These are phyloP conservation scores for Aspergillus campestris DNA, from an alignment of 495 filamentous ascomycete genomes.

Conservation along the genomic window DNA sequence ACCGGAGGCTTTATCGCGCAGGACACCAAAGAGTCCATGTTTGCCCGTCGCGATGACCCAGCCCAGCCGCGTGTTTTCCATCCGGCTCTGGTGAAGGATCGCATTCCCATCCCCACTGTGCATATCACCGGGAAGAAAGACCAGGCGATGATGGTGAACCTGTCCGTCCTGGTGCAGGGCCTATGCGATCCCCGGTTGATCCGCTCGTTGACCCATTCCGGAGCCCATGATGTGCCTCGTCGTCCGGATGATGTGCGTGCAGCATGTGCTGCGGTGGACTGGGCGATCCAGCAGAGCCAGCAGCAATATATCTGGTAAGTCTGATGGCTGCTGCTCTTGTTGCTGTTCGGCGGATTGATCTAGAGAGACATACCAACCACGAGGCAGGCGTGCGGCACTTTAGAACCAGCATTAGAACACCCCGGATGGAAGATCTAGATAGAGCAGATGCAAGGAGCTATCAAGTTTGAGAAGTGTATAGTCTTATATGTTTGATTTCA, in stretches of 20 bases:
- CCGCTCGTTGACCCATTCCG: slow-evolving; percentile 2
- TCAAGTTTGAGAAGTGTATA: too few species aligned
- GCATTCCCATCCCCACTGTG: slow-evolving; percentile 13
- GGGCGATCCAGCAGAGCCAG: neutral
- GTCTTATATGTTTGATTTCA: too few species aligned
- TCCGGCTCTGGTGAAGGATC: slow-evolving; percentile 1
- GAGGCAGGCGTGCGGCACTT: too few species aligned
- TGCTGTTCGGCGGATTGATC: too few species aligned
- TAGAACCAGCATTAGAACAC: too few species aligned
- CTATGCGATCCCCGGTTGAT: slow-evolving; percentile 1
- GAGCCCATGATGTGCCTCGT: slow-evolving; percentile 8
- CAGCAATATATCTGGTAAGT: too few species aligned
- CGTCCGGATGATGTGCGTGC: neutral
- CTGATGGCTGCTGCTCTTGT: too few species aligned
- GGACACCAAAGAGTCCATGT: neutral
- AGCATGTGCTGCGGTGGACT: neutral
- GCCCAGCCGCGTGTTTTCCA: slow-evolving; percentile 3
- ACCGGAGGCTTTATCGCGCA: neutral
- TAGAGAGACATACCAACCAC: too few species aligned
- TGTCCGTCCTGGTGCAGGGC: neutral
- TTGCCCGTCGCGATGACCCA: neutral
- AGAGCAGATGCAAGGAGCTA: too few species aligned
- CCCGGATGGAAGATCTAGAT: too few species aligned
- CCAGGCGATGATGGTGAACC: neutral
- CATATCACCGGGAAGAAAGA: slow-evolving; percentile 12